phyloP scores from a whole-genome alignment of 345 rosid species.

The Pugionium cornutum region DNA sequence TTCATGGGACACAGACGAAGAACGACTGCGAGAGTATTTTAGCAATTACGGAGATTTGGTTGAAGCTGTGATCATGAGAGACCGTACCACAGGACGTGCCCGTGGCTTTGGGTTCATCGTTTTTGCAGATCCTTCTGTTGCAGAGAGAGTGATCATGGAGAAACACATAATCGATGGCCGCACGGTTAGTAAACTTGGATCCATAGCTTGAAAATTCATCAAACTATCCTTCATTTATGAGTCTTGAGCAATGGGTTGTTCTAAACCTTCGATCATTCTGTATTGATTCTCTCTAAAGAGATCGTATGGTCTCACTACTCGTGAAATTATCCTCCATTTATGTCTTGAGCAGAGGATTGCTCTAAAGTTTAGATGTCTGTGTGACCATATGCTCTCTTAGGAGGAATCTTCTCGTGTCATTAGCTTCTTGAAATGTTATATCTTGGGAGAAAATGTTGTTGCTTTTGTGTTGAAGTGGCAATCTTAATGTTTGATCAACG shows the following conservation, averaged over 20 bases:
- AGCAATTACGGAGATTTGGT: conserved; percentile 83
- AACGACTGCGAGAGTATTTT: conserved; percentile 82
- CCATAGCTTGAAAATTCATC: no score
- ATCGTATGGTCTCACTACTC: not conserved
- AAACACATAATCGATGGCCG: conserved; percentile 95
- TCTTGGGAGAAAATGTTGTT: conserved; percentile 10
- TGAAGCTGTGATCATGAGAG: conserved; percentile 97
- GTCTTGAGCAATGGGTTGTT: not conserved
- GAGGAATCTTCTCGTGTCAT: not conserved
- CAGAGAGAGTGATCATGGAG: conserved; percentile 90
- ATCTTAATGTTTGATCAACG: conserved; percentile 11
- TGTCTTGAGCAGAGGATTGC: not conserved
- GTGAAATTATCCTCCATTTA: no score
- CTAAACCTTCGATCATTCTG: conserved; percentile 1
- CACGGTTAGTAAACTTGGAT: conserved; percentile 53
- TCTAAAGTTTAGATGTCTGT: not conserved
- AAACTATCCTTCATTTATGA: not conserved
- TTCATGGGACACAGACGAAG: conserved; percentile 98
- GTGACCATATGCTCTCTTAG: not conserved
- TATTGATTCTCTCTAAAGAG: not conserved
- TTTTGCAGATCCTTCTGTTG: conserved; percentile 83
- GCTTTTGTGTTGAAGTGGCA: not conserved
- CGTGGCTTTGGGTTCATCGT: conserved; percentile 97
- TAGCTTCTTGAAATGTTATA: conserved; percentile 2
- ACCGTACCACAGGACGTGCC: conserved; percentile 91